Conservation (phyloP, 2,329 filamentous ascomycete genomes). For the Diaporthe citri region DNA sequence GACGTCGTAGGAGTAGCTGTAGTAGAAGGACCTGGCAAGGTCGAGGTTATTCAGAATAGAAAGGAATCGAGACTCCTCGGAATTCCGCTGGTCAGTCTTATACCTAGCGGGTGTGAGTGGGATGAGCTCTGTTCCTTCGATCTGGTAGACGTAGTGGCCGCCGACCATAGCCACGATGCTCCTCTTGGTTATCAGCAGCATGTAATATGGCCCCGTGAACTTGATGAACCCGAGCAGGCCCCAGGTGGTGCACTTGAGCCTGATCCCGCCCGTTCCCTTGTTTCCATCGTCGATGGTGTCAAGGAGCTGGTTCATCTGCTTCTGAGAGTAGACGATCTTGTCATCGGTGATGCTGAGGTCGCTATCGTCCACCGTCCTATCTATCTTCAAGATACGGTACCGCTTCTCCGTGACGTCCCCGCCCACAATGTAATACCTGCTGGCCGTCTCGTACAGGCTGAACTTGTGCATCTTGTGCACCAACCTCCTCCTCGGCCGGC, state of each 20-base stretch:
- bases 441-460: slow-evolving; percentile 95
- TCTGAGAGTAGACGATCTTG: slow-evolving; percentile 92
- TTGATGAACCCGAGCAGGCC: slow-evolving; percentile 94
- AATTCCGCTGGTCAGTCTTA: slow-evolving; percentile 82
- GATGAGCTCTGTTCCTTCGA: slow-evolving; percentile 93
- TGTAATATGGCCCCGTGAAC: slow-evolving; percentile 96
- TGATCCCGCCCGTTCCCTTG: slow-evolving; percentile 88
- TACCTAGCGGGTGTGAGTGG: slow-evolving; percentile 83
- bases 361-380: slow-evolving; percentile 83
- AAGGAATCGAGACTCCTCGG: slow-evolving; percentile 91
- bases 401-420: slow-evolving; percentile 89
- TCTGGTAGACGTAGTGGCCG: slow-evolving; percentile 94
- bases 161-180: slow-evolving; percentile 96
- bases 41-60: slow-evolving; percentile 92
- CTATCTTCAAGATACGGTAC: slow-evolving; percentile 94
- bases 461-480: slow-evolving; percentile 90
- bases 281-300: slow-evolving; percentile 97
- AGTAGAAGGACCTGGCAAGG: slow-evolving; percentile 92
- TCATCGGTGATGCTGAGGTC: slow-evolving; percentile 91
- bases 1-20: slow-evolving; percentile 98
- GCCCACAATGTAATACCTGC: slow-evolving; percentile 93
- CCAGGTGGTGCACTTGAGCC: slow-evolving; percentile 91
- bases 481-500: slow-evolving; percentile 48
- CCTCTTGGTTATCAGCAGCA: slow-evolving; percentile 96
- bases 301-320: slow-evolving; percentile 92